Conservation (phyloP, 2,329 filamentous ascomycete genomes). For the Cladorrhinum sp. region DNA sequence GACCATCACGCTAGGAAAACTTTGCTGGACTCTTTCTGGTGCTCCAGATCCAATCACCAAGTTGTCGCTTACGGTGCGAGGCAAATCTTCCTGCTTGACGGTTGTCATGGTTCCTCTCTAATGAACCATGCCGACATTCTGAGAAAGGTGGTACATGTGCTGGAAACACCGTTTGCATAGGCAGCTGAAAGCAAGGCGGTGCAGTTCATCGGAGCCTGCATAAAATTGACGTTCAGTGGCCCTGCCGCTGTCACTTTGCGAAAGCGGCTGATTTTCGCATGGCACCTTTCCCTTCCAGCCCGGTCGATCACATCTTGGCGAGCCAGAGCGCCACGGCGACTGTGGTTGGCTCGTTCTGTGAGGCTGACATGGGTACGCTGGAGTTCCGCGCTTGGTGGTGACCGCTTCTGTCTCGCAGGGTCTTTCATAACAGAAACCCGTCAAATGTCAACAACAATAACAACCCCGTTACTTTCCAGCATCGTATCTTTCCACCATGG, state of each 20-base stretch:
- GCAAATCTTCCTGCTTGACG: background rate
- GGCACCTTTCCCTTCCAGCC: slow-evolving; percentile 4
- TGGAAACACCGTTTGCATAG: background rate
- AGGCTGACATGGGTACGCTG: background rate
- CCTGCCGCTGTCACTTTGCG: background rate
- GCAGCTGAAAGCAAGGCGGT: slow-evolving; percentile 2
- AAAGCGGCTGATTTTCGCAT: background rate
- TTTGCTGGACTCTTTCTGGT: background rate
- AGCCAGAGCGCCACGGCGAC: background rate
- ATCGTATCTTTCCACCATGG: slow-evolving; percentile 18
- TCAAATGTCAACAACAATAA: background rate
- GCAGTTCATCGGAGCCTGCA: background rate
- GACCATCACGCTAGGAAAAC: background rate
- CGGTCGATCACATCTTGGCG: slow-evolving; percentile 4
- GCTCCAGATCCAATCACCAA: background rate
- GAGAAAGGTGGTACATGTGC: background rate
- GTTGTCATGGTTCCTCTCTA: background rate
- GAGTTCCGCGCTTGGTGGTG: slow-evolving; percentile 2
- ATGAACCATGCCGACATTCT: background rate
- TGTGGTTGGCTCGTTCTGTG: background rate
- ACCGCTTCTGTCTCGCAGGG: background rate
- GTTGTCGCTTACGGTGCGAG: background rate
- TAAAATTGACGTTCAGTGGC: background rate
- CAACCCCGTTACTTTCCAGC: background rate
- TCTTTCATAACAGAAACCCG: background rate